Evolutionary conservation across 352 stramenopile species (phyloP).

Genomic region (Globisporangium polare): DNA sequence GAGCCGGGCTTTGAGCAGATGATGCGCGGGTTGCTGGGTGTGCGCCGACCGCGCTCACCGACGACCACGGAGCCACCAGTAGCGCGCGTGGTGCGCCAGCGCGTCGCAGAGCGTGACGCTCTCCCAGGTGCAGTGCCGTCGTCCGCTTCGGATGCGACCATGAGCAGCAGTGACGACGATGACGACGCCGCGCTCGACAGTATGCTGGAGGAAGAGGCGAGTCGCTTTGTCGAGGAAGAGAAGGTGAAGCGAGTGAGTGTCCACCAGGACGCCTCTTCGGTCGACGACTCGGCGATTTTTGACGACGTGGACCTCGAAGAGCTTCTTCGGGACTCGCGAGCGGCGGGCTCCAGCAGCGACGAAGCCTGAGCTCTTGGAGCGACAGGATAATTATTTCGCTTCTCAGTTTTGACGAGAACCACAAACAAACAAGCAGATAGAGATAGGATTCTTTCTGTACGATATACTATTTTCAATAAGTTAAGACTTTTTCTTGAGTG

Average conservation of each 20-base stretch:
- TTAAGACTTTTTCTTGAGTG: too few relatives aligned
- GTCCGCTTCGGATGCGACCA: constrained; percentile 14
- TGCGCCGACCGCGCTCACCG: constrained; percentile 34
- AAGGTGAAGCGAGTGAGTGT: constrained; percentile 21
- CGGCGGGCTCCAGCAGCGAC: neutral
- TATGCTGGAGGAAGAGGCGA: constrained; percentile 64
- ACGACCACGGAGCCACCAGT: constrained; percentile 12
- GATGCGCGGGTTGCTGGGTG: constrained; percentile 19
- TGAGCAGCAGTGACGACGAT: neutral
- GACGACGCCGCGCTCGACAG: constrained; percentile 40
- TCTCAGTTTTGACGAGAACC: neutral
- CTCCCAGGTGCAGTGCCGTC: constrained; percentile 18
- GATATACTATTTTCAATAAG: neutral
- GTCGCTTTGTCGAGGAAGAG: constrained; percentile 53
- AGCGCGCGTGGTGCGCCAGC: constrained; percentile 52
- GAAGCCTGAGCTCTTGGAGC: neutral
- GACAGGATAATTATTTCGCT: neutral
- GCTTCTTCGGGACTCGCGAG: constrained; percentile 34
- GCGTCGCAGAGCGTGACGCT: constrained; percentile 27
- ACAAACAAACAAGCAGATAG: neutral
- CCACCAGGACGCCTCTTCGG: neutral
- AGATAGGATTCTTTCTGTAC: neutral
- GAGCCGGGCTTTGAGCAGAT: constrained; percentile 26
- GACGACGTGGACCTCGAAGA: constrained; percentile 66
- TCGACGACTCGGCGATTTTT: constrained; percentile 36